A percentile compares a stretch with the other conserved stretches of the same genome.
These are phyloP conservation scores for Xylaria multiplex DNA, from an alignment of 2,329 filamentous ascomycete species.

Conservation along the genomic window DNA sequence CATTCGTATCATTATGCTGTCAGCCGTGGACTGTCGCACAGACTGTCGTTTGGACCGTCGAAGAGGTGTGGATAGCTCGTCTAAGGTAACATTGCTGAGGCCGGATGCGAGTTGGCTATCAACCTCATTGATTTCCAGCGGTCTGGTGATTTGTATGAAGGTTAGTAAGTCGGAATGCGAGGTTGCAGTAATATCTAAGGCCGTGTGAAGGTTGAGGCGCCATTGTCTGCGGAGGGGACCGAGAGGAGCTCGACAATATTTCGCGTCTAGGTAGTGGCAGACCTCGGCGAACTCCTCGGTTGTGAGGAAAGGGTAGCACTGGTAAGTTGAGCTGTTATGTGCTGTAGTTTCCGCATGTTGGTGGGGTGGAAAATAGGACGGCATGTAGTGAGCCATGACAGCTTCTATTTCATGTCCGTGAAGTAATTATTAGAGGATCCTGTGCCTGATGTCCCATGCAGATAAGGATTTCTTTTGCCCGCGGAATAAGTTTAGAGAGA, in stretches of 20 bases:
- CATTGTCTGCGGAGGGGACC: slow-evolving; percentile 64
- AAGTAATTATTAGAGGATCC: not conserved
- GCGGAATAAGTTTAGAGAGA: not conserved
- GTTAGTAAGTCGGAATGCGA: slow-evolving; percentile 56
- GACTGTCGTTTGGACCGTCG: slow-evolving; percentile 14
- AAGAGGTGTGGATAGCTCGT: slow-evolving; percentile 24
- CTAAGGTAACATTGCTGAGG: slow-evolving; percentile 59
- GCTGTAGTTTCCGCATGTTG: not conserved
- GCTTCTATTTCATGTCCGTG: slow-evolving; percentile 4
- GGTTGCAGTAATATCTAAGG: slow-evolving; percentile 58
- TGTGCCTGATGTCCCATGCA: not conserved
- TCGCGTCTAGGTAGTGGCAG: slow-evolving; percentile 70
- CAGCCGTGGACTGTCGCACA: slow-evolving; percentile 43
- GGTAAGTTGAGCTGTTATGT: slow-evolving; percentile 53
- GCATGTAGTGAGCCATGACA: not conserved
- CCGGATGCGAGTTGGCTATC: slow-evolving; percentile 59
- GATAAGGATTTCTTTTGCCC: not conserved
- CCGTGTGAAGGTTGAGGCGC: slow-evolving; percentile 64
- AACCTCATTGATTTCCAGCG: slow-evolving; percentile 58
- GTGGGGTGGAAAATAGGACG: not conserved
- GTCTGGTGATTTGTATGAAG: slow-evolving; percentile 66
- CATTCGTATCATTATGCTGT: slow-evolving; percentile 60
- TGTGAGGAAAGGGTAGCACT: slow-evolving; percentile 69
- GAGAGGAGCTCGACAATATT: slow-evolving; percentile 67
- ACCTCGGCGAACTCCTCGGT: slow-evolving; percentile 71